These are phyloP conservation scores for Kuraishia capsulata DNA, from an alignment of 805 yeast genomes.

Conservation along the genomic window DNA sequence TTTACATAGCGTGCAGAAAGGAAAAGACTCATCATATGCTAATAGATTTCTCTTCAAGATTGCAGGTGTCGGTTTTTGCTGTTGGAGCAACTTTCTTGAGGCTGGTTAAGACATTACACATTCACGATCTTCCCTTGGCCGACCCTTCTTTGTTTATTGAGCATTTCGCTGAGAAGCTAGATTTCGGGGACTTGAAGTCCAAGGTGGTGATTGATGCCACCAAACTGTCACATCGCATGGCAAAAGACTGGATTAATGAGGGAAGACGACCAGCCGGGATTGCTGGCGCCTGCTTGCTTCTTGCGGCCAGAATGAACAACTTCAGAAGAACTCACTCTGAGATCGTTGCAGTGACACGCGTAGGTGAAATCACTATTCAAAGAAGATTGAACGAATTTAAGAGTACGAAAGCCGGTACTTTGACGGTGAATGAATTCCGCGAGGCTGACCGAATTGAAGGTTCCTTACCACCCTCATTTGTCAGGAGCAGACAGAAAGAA, in stretches of 20 bases:
- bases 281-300: slow-evolving; percentile 90
- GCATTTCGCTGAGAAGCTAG: slow-evolving; percentile 83
- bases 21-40: slow-evolving; percentile 91
- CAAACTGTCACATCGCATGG: slow-evolving; percentile 81
- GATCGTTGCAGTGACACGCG: slow-evolving; percentile 90
- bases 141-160: slow-evolving; percentile 93
- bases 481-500: slow-evolving; percentile 45
- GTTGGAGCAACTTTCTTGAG: slow-evolving; percentile 94
- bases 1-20: slow-evolving; percentile 89
- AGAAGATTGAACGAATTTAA: slow-evolving; percentile 83
- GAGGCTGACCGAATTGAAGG: slow-evolving; percentile 30
- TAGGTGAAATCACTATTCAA: slow-evolving; percentile 90
- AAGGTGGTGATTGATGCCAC: slow-evolving; percentile 85
- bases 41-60: slow-evolving; percentile 84
- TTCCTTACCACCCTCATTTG: slow-evolving; percentile 79
- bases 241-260: slow-evolving; percentile 90
- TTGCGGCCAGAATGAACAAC: slow-evolving; percentile 97
- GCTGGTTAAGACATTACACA: slow-evolving; percentile 79
- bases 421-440: slow-evolving; percentile 72
- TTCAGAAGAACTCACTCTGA: slow-evolving; percentile 87
- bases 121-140: slow-evolving; percentile 72
- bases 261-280: slow-evolving; percentile 98
- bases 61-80: slow-evolving; percentile 87
- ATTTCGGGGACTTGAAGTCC: slow-evolving; percentile 64
- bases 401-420: slow-evolving; percentile 59